Conservation (phyloP, 345 rosid species). For the Syzygium aqueum region DNA sequence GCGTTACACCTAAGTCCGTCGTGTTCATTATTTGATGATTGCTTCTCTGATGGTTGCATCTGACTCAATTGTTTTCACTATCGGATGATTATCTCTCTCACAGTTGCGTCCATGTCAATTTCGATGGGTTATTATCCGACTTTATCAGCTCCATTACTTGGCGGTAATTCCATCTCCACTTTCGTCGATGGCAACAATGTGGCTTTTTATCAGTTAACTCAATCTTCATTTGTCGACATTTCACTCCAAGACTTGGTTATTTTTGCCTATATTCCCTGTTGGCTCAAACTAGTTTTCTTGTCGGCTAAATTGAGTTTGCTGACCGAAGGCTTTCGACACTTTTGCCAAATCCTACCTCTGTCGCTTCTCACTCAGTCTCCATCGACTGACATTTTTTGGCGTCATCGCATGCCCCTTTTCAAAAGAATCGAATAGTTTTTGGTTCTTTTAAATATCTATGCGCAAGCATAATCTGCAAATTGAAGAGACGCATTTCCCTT, state of each 20-base stretch:
- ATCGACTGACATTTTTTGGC: neutral
- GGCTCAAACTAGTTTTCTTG: neutral
- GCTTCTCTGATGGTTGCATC: neutral
- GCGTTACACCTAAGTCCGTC: too few species aligned
- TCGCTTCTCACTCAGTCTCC: neutral
- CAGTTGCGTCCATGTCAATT: too few species aligned
- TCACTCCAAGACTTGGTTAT: too few species aligned
- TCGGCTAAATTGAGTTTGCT: neutral
- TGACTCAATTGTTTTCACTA: too few species aligned
- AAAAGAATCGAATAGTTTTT: fast-evolving
- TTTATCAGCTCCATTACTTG: too few species aligned
- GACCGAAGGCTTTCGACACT: neutral
- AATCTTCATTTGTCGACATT: too few species aligned
- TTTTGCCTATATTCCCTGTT: too few species aligned
- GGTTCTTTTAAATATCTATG: neutral
- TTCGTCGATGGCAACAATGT: too few species aligned
- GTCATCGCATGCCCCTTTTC: fast-evolving
- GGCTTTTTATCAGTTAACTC: too few species aligned
- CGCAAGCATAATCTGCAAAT: neutral
- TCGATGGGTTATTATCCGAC: too few species aligned
- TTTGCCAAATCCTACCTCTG: fast-evolving
- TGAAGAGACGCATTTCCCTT: neutral
- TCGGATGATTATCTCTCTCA: too few species aligned
- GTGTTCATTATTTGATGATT: neutral
- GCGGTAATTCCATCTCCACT: too few species aligned